Conservation (phyloP, 148 eudicot genomes). For the Suaeda aralocaspica region DNA sequence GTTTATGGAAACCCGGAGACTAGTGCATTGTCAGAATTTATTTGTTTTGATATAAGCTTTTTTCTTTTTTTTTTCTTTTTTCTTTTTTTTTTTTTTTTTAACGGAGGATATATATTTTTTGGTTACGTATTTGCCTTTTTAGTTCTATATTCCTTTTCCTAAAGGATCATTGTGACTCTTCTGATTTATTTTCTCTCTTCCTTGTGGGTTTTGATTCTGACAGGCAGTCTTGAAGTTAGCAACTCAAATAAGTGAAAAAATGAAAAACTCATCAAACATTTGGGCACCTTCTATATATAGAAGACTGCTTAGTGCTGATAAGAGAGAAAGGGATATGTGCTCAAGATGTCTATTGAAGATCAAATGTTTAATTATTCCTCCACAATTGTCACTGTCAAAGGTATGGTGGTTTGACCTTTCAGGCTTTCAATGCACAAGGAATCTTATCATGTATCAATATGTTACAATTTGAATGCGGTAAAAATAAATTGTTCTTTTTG, state of each 20-base stretch:
- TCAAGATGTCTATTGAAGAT: constrained; percentile 71
- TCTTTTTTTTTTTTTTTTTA: neutral
- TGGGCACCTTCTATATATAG: constrained; percentile 84
- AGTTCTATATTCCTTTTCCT: neutral
- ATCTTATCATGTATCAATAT: neutral
- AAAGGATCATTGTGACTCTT: neutral
- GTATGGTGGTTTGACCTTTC: constrained; percentile 25
- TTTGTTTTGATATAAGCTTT: neutral
- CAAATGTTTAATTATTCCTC: constrained; percentile 48
- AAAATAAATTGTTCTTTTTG: neutral
- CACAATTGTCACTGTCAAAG: constrained; percentile 57
- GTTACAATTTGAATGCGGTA: neutral
- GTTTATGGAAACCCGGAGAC: neutral
- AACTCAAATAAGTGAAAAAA: constrained; percentile 49
- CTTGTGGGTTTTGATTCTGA: constrained; percentile 2
- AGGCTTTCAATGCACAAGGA: neutral
- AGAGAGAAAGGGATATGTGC: constrained; percentile 74
- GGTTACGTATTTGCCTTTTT: neutral
- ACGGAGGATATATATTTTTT: neutral
- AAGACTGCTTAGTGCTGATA: constrained; percentile 71
- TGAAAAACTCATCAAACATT: constrained; percentile 58
- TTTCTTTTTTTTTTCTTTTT: too few species aligned
- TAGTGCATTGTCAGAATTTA: neutral
- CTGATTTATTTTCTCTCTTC: constrained; percentile 1
- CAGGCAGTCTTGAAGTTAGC: constrained; percentile 75